Base-by-base conservation (phyloP, 2,329 filamentous ascomycete species). In the Botrytis hyacinthi region DNA sequence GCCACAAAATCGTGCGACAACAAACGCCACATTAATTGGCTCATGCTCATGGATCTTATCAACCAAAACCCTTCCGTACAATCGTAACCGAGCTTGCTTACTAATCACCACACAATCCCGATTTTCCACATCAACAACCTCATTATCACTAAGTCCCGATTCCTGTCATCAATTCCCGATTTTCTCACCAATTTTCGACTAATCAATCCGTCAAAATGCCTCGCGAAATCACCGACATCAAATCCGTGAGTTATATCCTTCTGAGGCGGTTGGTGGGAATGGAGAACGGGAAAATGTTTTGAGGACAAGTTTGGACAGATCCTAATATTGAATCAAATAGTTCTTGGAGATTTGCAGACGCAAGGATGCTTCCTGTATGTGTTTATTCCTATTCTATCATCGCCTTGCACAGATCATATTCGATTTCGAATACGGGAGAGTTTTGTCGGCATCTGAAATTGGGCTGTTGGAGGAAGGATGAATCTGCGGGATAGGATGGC, bases 321-420 rank as follows among this genome's bases (percentile, higher is more conserved):
- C 54, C 73, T 76, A 72, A 76, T 71, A 29, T 44, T 54, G 42
- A 46, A 44, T 70, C 40, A 20, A 40, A 59, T 42, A 97, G 90
- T 99, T 99, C 93, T 97, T 99, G 86, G 96, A 98, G 92, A 97
- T 99, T 91, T 97, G 93, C 92, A 93, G 95, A 87, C 93, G 96
- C 86, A 97, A 97, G 90, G 97, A 99, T 91, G 96, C 96, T 85
- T 97, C 93, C 85, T 97, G 96, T 99, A 93, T 83, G 94, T 95
- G 76, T 76, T 70, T 42, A 67, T 46, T 37, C 35, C 60, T 54
- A 16, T 69, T 22, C n/a, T 54, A 32, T 10, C n/a, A n/a, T 57
- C 26, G 35, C 22, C 26, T 69, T 44, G 14, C 35, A 44, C n/a
- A 32, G 8, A 22, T 40, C 22, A 14, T 37, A 6, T 37, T 35